Base-by-base conservation (phyloP, 1,284 basidiomycete species). In the Bondarzewia mesenterica region DNA sequence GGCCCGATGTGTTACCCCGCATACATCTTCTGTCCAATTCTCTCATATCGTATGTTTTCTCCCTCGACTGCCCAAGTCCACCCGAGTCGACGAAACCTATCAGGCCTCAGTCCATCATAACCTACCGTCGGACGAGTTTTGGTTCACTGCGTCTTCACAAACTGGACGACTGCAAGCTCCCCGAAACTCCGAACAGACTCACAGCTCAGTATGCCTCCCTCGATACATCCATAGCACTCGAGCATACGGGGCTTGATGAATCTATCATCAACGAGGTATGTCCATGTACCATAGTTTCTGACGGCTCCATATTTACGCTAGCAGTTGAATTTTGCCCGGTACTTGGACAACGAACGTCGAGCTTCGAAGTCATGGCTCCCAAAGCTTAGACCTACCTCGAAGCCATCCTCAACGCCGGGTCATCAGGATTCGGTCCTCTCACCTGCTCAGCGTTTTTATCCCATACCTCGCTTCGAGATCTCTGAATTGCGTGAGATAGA, bases 291-390 rank as follows among this genome's bases (percentile, higher is more conserved):
- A 18, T 22, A 18, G 5, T 35, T 15, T 14, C 2, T 14, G 5
- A n/a, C 25, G n/a, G 16, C 16, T 7, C 40, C 36, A 38, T 22
- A 23, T n/a, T 15, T 2, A 38, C 43, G 38, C 41, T 40, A 22
- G 18, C 18, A 54, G 52, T 26, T 53, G 21, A 54, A 54, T n/a
- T 53, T 45, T 16, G 50, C 52, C 8, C 53, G 50, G 39, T 52
- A 51, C 21, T 21, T 54, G 18, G 52, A 54, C 29, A 39, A 45
- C 1, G 26, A 50, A n/a, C 25, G 53, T 21, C 50, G 47, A 23
- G 22, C 50, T 4, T 40, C 52, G 21, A 52, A 48, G 18, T 54
- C 52, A 7, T 50, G 52, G 52, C 38, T 54, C 22, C 41, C 52
- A 16, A 44, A 48, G 42, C 45, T 46, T n/a, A n/a, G n/a, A n/a